Conservation (phyloP, 148 eudicot genomes). For the Camellia lanceoleosa region DNA sequence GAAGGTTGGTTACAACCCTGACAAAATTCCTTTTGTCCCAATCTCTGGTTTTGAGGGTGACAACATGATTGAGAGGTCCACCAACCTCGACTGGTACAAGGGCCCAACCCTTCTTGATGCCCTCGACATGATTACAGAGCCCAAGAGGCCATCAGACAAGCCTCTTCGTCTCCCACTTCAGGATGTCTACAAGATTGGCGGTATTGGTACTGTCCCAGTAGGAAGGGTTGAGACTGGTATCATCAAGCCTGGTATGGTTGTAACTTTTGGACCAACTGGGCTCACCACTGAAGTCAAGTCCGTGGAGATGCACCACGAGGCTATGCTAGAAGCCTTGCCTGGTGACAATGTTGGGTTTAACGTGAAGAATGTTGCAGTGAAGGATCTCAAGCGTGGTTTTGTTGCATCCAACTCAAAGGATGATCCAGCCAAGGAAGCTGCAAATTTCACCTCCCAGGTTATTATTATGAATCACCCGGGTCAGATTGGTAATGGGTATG, state of each 20-base stretch:
- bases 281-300: slow-evolving; percentile 17
- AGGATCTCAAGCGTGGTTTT: slow-evolving; percentile 20
- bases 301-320: slow-evolving; percentile 16
- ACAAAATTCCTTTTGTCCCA: too few relatives aligned
- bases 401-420: slow-evolving; percentile 17
- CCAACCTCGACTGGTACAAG: slow-evolving; percentile 17
- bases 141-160: slow-evolving; percentile 17
- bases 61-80: background rate
- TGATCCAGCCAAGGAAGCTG: slow-evolving; percentile 14
- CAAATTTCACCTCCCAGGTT: slow-evolving; percentile 17
- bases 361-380: slow-evolving; percentile 13
- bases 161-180: slow-evolving; percentile 18
- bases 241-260: slow-evolving; percentile 5
- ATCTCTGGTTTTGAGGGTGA: too few relatives aligned
- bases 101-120: slow-evolving; percentile 18
- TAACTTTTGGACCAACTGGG: slow-evolving; percentile 16
- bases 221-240: slow-evolving; percentile 16
- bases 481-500: slow-evolving; percentile 14
- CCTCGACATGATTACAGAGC: slow-evolving; percentile 3
- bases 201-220: slow-evolving; percentile 14
- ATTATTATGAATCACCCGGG: slow-evolving; percentile 14
- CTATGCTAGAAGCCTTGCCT: slow-evolving; percentile 1
- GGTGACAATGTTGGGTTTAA: slow-evolving; percentile 18
- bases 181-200: slow-evolving; percentile 17
- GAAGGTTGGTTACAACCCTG: too few relatives aligned